Conservation (phyloP, 2,329 filamentous ascomycete species). For the Arthrobotrys conoides region DNA sequence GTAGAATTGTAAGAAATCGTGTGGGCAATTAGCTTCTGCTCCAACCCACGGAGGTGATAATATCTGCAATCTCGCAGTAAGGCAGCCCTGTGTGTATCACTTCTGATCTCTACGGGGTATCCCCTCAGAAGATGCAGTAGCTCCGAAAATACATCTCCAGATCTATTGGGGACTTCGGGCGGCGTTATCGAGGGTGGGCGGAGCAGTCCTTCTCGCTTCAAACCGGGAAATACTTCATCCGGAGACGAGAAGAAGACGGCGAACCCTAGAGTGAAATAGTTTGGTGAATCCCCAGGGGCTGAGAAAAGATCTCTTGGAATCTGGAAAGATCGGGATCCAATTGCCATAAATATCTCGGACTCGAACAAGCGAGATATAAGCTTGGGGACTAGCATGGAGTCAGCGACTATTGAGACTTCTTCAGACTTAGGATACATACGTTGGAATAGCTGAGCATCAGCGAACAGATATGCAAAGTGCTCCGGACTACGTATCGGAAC, state of each 20-base stretch:
- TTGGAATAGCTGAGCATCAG: conserved; percentile 95
- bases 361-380: conserved; percentile 92
- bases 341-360: conserved; percentile 90
- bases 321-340: conserved; percentile 88
- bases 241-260: conserved; percentile 87
- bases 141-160: conserved; percentile 86
- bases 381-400: conserved; percentile 77
- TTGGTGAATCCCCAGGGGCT: conserved; percentile 88
- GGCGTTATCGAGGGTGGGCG: conserved; percentile 89
- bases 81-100: conserved; percentile 81
- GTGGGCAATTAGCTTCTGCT: conserved; percentile 87
- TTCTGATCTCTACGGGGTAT: conserved; percentile 82
- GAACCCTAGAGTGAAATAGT: conserved; percentile 83
- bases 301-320: conserved; percentile 90
- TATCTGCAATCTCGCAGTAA: conserved; percentile 90
- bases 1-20: conserved; percentile 81
- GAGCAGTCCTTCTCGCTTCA: conserved; percentile 82
- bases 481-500: conserved; percentile 83
- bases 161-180: conserved; percentile 83
- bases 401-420: conserved; percentile 7
- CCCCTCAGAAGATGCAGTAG: conserved; percentile 85
- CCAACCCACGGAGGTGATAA: conserved; percentile 90
- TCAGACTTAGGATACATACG: conserved; percentile 69
- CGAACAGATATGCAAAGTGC: conserved; percentile 92
- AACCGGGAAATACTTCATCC: conserved; percentile 85